Evolutionary conservation across 2,329 filamentous ascomycete species (phyloP), one percentile per base, ranked within the genome.

Genomic region (Aureobasidium melanogenum): DNA sequence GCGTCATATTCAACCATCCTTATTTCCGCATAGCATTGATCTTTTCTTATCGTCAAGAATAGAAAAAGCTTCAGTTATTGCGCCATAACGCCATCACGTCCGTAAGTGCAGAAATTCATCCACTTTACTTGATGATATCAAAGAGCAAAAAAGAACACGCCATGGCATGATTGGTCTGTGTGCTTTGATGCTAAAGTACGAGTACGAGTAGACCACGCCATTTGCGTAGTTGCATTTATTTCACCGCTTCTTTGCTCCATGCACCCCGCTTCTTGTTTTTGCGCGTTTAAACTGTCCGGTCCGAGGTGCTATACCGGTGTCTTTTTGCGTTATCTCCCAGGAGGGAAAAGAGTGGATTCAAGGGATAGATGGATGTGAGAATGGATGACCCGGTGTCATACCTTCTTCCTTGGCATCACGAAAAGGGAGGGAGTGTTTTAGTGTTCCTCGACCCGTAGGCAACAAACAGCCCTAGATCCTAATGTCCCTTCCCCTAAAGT

Each of bases 151-250:
- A 10, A 32, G 2, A 32, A 28, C 50, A 54, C 50, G 50, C 50
- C n/a, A 54, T 54, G 50, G 50, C 50, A 41, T 54, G 50, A 41
- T 54, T 54, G 50, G 50, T 41, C 50, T 39, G 50, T 54, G 50
- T 54, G 47, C 12, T 22, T 52, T 26, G n/a, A n/a, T 30, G 28
- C 28, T n/a, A n/a, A n/a, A n/a, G n/a, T n/a, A n/a, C n/a, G n/a
- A n/a, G n/a, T n/a, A n/a, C n/a, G n/a, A 30, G 2, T 5, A 5
- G 28, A 5, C 28, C 5, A 34, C 24, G n/a, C 30, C 28, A 34
- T 14, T 15, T 44, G 14, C 14, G 24, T 10, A 9, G 17, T 22
- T 43, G 39, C 8, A 4, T 10, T 46, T 24, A n/a, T 47, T 48
- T 32, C 46, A 50, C 46, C 46, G 46, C 46, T 50, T n/a, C 19